Percentiles rank a stretch among this genome's conserved stretches.
Conservation (phyloP, 768 basidiomycete species). For the Boletus rufocinnamomeus region DNA sequence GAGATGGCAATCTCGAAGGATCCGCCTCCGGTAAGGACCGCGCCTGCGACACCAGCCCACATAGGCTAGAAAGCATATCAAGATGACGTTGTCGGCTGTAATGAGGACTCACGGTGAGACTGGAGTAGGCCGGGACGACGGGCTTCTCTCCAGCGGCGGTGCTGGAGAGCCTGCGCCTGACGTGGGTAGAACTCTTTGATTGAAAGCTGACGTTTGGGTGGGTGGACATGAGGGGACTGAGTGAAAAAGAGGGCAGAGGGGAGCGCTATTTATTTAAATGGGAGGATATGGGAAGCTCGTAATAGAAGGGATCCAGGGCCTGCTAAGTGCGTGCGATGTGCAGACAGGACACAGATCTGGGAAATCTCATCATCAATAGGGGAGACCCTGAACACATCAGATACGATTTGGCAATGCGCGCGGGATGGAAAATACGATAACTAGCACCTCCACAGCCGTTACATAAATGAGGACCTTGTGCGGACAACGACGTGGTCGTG, state of each 20-base stretch:
- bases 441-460: too few species aligned
- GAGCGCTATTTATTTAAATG: slow-evolving; percentile 36
- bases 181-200: slow-evolving; percentile 63
- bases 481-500: not conserved
- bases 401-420: too few species aligned
- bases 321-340: slow-evolving; percentile 7
- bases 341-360: not conserved
- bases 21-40: slow-evolving; percentile 56
- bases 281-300: not conserved
- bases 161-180: slow-evolving; percentile 70
- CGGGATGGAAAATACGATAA: too few species aligned
- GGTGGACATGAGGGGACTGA: slow-evolving; percentile 51
- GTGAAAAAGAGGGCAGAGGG: slow-evolving; percentile 20
- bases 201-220: slow-evolving; percentile 46
- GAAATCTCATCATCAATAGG: not conserved
- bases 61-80: slow-evolving; percentile 58
- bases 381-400: too few species aligned
- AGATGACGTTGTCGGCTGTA: slow-evolving; percentile 1
- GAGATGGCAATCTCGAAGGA: slow-evolving; percentile 74
- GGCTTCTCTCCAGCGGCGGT: slow-evolving; percentile 50
- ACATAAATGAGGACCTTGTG: slow-evolving; percentile 7
- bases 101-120: slow-evolving; percentile 57
- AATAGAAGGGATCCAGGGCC: slow-evolving; percentile 3
- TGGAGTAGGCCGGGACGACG: slow-evolving; percentile 52
- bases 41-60: slow-evolving; percentile 83